These are phyloP conservation scores for Neurospora sp. DNA, from an alignment of 495 filamentous ascomycete genomes.

Conservation along the genomic window DNA sequence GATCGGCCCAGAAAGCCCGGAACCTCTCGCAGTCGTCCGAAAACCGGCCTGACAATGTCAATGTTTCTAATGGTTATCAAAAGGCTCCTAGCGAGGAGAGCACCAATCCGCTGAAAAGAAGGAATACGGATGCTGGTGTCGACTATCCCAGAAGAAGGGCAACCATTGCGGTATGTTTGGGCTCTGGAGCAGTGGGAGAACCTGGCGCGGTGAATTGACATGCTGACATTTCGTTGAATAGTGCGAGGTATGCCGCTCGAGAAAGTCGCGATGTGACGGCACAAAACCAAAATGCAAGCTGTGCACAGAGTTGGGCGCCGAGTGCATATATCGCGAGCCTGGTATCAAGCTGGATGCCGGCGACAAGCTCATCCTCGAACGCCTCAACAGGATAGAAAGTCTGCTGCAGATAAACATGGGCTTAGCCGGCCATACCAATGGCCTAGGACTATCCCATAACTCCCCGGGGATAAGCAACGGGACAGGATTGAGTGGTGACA, in stretches of 20 bases:
- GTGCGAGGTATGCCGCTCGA: constrained; percentile 78
- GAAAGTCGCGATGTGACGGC: constrained; percentile 79
- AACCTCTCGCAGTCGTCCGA: constrained; percentile 45
- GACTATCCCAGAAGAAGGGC: constrained; percentile 62
- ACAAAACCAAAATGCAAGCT: constrained; percentile 73
- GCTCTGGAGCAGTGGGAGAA: not conserved
- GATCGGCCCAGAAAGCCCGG: constrained; percentile 46
- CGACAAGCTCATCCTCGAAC: constrained; percentile 75
- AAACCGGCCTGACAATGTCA: constrained; percentile 22
- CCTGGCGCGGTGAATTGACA: not conserved
- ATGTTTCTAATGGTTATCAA: constrained; percentile 31
- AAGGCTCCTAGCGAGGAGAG: constrained; percentile 41
- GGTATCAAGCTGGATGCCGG: constrained; percentile 82
- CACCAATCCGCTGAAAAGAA: constrained; percentile 48
- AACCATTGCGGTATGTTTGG: constrained; percentile 56
- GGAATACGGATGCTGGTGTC: constrained; percentile 53
- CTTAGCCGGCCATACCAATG: constrained; percentile 34
- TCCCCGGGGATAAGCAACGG: constrained; percentile 65
- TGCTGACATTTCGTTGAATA: constrained; percentile 29
- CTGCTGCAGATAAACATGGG: constrained; percentile 57
- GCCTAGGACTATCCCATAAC: constrained; percentile 35
- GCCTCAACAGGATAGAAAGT: constrained; percentile 64
- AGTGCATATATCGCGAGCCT: constrained; percentile 76
- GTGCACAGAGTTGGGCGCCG: constrained; percentile 69
- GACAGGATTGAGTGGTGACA: constrained; percentile 56